Percentiles rank a stretch among this genome's conserved stretches.
phyloP scores from a whole-genome alignment of 257 asterid genomes.

The Datura wrightii region DNA sequence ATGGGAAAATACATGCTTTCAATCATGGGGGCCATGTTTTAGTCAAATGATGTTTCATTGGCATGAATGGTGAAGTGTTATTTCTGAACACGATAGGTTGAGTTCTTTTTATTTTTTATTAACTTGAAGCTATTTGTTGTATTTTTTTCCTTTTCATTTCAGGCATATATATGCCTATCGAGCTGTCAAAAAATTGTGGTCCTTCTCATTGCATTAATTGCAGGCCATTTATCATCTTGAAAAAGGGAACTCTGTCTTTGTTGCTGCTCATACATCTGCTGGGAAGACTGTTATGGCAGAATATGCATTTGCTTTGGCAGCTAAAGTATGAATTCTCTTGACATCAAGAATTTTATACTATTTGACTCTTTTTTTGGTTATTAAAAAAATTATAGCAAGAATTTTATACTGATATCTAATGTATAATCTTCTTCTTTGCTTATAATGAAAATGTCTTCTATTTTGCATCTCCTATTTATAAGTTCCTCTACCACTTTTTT shows the following conservation, averaged over 20 bases:
- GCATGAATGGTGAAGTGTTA: background rate
- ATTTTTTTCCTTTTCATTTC: background rate
- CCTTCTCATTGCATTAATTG: slow-evolving; percentile 35
- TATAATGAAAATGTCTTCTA: slow-evolving; percentile 14
- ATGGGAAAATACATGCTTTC: slow-evolving; percentile 19
- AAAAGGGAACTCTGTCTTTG: slow-evolving; percentile 95
- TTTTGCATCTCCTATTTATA: background rate
- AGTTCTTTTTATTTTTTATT: background rate
- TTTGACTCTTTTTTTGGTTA: background rate
- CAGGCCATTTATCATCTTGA: slow-evolving; percentile 98
- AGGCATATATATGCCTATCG: slow-evolving; percentile 26
- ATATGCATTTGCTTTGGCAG: slow-evolving; percentile 97
- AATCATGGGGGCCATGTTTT: background rate
- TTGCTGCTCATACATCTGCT: slow-evolving; percentile 92
- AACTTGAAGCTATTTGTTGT: background rate
- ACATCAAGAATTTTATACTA: slow-evolving; percentile 10
- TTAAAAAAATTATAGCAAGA: background rate
- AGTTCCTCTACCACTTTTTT: slow-evolving; percentile 16
- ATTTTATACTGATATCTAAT: background rate
- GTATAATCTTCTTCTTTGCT: background rate
- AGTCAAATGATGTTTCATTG: background rate
- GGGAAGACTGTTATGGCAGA: slow-evolving; percentile 99
- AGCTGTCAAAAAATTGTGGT: slow-evolving; percentile 24
- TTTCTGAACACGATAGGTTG: slow-evolving; percentile 1
- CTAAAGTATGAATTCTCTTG: slow-evolving; percentile 63